Conservation (phyloP, 1,139 yeast species). For the Yamadazyma spencermartinsiae region DNA sequence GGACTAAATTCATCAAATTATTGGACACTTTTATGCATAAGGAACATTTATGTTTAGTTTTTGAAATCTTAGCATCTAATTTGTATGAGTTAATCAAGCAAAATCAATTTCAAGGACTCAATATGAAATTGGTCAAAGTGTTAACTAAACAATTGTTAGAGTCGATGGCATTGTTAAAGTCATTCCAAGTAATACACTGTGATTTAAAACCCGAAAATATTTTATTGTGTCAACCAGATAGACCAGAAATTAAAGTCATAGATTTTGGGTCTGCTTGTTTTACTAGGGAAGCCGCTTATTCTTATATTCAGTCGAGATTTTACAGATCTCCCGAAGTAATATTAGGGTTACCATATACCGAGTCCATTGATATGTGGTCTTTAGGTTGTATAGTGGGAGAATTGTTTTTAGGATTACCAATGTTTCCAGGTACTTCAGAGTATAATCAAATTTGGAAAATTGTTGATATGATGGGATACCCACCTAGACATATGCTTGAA, state of each 20-base stretch:
- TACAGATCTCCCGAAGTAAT: conserved; percentile 96
- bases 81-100: conserved; percentile 89
- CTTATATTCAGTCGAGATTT: conserved; percentile 93
- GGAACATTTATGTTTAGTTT: conserved; percentile 89
- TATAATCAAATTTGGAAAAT: conserved; percentile 87
- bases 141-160: conserved; percentile 81
- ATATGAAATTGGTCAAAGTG: conserved; percentile 74
- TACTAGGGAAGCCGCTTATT: conserved; percentile 83
- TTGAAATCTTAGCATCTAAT: conserved; percentile 85
- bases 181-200: conserved; percentile 87
- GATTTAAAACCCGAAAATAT: conserved; percentile 97
- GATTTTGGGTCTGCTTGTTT: conserved; percentile 98
- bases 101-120: conserved; percentile 89
- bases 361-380: conserved; percentile 98
- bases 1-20: conserved; percentile 73
- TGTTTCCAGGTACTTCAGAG: conserved; percentile 94
- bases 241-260: conserved; percentile 86
- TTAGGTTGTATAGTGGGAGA: conserved; percentile 96
- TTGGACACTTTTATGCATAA: conserved; percentile 91
- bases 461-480: conserved; percentile 78
- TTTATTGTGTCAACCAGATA: conserved; percentile 74
- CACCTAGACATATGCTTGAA: conserved; percentile 96
- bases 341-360: conserved; percentile 84
- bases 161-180: conserved; percentile 76
- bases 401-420: conserved; percentile 85